These are phyloP conservation scores for Staphylotrichum tortipilum DNA, from an alignment of 495 filamentous ascomycete species.

Conservation along the genomic window DNA sequence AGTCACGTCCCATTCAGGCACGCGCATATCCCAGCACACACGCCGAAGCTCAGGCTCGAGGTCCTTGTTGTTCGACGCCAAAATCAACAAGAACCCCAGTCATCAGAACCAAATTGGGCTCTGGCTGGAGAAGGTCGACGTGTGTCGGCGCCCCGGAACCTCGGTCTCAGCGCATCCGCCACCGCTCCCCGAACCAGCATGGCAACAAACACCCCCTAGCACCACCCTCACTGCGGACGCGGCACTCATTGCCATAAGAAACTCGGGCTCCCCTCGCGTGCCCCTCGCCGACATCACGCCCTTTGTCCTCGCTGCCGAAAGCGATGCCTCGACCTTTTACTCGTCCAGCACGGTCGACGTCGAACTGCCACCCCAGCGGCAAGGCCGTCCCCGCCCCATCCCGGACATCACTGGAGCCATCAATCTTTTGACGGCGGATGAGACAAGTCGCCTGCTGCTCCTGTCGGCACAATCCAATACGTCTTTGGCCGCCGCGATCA, in stretches of 20 bases:
- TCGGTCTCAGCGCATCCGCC: background rate
- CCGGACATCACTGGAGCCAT: background rate
- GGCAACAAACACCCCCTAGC: background rate
- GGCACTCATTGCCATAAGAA: background rate
- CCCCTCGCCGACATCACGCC: slow-evolving; percentile 13
- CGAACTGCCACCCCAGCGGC: background rate
- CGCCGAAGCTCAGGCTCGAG: background rate
- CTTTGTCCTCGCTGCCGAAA: background rate
- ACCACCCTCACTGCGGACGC: background rate
- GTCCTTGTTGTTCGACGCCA: background rate
- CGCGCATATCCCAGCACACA: background rate
- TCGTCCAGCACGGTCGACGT: background rate
- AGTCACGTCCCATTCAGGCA: too few species aligned
- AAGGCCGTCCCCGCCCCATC: background rate
- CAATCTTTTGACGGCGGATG: slow-evolving; percentile 3
- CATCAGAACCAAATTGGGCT: background rate
- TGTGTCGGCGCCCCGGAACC: background rate
- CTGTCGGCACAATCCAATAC: slow-evolving; percentile 7
- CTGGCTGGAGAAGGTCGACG: slow-evolving; percentile 3
- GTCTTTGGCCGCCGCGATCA: slow-evolving; percentile 3
- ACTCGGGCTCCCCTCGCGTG: background rate
- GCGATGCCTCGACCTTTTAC: background rate
- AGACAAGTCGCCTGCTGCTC: slow-evolving; percentile 4
- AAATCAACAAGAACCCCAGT: background rate
- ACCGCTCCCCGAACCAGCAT: background rate